Evolutionary conservation across 2,329 filamentous ascomycete genomes (phyloP), one percentile per base, ranked within the genome.

Genomic region (Cercospora beticola): DNA sequence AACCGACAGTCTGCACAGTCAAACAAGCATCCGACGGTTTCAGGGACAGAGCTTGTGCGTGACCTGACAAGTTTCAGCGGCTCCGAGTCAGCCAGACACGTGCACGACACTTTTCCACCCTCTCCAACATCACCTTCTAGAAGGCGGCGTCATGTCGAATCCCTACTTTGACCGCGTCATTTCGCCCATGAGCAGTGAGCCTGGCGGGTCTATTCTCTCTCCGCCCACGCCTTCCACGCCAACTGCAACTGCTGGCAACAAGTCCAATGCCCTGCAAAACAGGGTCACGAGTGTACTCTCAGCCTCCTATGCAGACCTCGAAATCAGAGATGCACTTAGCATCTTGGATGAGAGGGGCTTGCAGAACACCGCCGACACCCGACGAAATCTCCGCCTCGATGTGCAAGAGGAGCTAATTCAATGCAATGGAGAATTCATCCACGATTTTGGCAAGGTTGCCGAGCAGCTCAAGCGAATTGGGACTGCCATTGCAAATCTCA

Each of bases 401-500:
- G 85, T 97, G 1, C 93, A 98, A 78, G 94, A 91, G 78, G 94
- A 98, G 77, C 92, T 97, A 43, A 94, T 98, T 66, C 88, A 94
- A 72, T 93, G 91, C 81, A 97, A 98, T 87, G 93, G 92, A 61
- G 88, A 92, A 72, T 92, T 98, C 71, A 88, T 98, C 68, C 85
- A 88, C 64, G 93, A 97, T 77, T 98, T 98, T 81, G 92, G 93
- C 40, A 86, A 89, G 65, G 93, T 99, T 72, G 92, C 94, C 31
- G 92, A 96, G 90, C 94, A 97, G 93, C 83, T 98, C 62, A 89
- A 89, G 75, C 89, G 91, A 6, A 95, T 98, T 72, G 93, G 93
- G 23, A 83, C 84, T 21, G 93, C 92, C 4, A 90, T 99, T 67
- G 86, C 87, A 58, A 91, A 85, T 72, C 83, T 98, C 36, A 97